Evolutionary conservation across 352 stramenopile genomes (phyloP).

Genomic region (Globisporangium acanthophoron): DNA sequence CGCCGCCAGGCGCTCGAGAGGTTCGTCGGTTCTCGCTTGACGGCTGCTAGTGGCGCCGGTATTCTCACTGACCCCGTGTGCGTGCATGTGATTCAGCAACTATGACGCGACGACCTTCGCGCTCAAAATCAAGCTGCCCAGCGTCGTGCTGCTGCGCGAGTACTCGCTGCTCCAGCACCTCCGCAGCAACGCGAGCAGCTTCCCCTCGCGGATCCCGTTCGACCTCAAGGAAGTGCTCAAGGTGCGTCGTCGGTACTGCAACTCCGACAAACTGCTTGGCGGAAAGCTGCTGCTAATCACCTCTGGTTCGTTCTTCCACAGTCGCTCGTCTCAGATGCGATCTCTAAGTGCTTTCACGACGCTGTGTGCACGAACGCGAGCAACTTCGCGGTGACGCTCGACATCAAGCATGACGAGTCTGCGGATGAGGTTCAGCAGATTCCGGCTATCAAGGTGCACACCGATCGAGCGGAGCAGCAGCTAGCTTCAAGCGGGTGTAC

Average conservation of each 20-base stretch:
- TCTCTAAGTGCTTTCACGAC: constrained; percentile 39
- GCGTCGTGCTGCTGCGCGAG: constrained; percentile 70
- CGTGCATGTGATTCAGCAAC: constrained; percentile 13
- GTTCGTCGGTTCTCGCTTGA: constrained; percentile 8
- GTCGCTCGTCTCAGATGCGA: constrained; percentile 36
- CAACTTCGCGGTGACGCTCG: constrained; percentile 60
- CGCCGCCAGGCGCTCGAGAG: constrained; percentile 27
- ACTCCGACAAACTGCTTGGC: not conserved
- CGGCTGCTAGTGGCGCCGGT: too few relatives aligned
- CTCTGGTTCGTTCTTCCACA: constrained; percentile 7
- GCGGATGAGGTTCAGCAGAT: constrained; percentile 74
- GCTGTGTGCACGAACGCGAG: constrained; percentile 52
- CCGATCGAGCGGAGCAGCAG: not conserved
- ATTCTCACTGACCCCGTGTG: not conserved
- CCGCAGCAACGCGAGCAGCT: constrained; percentile 25
- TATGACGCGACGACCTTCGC: constrained; percentile 71
- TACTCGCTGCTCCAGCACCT: constrained; percentile 68
- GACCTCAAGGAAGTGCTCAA: constrained; percentile 82
- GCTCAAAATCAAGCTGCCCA: constrained; percentile 80
- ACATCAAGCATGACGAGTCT: constrained; percentile 64
- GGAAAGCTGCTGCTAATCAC: not conserved
- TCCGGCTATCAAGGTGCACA: constrained; percentile 56
- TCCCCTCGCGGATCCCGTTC: constrained; percentile 28
- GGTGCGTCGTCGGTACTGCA: constrained; percentile 19
- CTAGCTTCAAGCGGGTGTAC: not conserved